Evolutionary conservation across 2,329 filamentous ascomycete genomes (phyloP).

Genomic region (Talaromyces sp.): DNA sequence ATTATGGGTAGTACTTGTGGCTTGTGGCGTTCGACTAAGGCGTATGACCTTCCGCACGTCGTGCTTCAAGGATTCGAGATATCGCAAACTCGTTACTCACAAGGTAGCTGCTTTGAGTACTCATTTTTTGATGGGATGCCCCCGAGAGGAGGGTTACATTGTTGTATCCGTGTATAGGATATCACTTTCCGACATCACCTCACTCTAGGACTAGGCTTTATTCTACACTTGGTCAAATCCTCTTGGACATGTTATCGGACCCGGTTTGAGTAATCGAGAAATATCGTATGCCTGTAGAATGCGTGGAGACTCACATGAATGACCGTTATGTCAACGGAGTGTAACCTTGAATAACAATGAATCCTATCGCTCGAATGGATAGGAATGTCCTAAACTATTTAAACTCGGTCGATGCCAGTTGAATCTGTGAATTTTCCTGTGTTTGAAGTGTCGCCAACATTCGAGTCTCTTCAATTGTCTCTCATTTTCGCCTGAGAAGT

Average conservation of each 20-base stretch:
- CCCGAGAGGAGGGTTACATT: constrained; percentile 1
- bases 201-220: neutral
- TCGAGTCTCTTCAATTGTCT: neutral
- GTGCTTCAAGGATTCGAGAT: neutral
- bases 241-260: neutral
- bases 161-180: neutral
- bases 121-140: neutral
- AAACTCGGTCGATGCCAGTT: neutral
- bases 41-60: neutral
- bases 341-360: neutral
- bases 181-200: neutral
- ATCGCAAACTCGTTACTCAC: neutral
- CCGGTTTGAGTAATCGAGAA: neutral
- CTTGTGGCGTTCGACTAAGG: constrained; percentile 5
- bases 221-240: neutral
- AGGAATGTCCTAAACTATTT: neutral
- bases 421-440: neutral
- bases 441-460: neutral
- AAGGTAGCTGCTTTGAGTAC: neutral
- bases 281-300: neutral
- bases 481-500: neutral
- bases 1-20: constrained; percentile 5
- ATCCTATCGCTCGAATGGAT: neutral
- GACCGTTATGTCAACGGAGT: neutral
- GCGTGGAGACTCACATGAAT: neutral